A percentile compares a stretch with the other conserved stretches of the same genome.
phyloP scores from a whole-genome alignment of 164 flowering plant genomes.

The Platanus orientalis region DNA sequence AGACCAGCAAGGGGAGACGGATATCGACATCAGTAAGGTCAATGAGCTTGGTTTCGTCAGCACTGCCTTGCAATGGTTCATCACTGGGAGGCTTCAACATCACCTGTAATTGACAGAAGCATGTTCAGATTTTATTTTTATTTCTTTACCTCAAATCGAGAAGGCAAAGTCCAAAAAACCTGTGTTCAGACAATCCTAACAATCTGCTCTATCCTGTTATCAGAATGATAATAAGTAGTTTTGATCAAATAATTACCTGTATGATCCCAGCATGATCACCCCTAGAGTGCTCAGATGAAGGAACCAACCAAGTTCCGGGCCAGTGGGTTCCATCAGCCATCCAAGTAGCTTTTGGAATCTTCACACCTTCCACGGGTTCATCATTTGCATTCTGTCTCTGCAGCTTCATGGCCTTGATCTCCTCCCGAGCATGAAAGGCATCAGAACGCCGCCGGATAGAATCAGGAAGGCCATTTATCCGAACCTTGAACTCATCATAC shows the following conservation, averaged over 20 bases:
- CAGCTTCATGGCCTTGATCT: conserved; percentile 60
- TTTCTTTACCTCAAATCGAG: no score
- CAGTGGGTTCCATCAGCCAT: conserved; percentile 90
- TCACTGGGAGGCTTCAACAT: conserved; percentile 85
- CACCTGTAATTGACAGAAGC: conserved; percentile 38
- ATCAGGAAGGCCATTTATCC: conserved; percentile 68
- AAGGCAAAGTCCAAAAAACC: not conserved
- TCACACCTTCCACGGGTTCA: conserved; percentile 37
- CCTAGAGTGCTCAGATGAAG: conserved; percentile 54
- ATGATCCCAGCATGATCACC: conserved; percentile 90
- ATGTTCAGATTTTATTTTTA: not conserved
- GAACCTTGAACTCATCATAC: conserved; percentile 79
- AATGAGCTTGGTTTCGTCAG: conserved; percentile 31
- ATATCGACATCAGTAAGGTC: conserved; percentile 63
- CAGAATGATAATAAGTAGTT: not conserved
- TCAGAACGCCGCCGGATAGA: conserved; percentile 74
- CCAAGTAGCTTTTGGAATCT: conserved; percentile 78
- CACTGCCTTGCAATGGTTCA: conserved; percentile 48
- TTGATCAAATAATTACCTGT: conserved; percentile 42
- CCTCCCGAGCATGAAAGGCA: conserved; percentile 65
- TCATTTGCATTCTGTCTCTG: conserved; percentile 45
- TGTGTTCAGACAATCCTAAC: not conserved
- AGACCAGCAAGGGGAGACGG: conserved; percentile 81
- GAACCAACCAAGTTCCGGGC: conserved; percentile 82
- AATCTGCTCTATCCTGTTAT: no score